A percentile compares a stretch with the other conserved stretches of the same genome.
Conservation (phyloP, 2,329 filamentous ascomycete genomes). For the Aspergillus latus region DNA sequence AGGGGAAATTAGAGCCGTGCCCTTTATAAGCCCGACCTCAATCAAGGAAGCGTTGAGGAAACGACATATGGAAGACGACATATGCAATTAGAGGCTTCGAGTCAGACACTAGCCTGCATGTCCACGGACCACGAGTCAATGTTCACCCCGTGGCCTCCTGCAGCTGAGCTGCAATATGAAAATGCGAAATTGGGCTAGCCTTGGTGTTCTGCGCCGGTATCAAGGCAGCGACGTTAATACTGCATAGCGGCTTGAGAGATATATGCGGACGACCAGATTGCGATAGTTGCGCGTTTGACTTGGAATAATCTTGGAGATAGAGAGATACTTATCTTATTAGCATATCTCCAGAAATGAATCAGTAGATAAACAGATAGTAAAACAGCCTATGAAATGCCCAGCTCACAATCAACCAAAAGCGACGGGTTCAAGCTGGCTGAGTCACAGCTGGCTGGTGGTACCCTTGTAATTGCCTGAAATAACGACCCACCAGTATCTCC, state of each 20-base stretch:
- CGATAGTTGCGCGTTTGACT: neutral
- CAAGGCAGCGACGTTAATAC: neutral
- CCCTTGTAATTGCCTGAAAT: conserved; percentile 10
- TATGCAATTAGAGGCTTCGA: neutral
- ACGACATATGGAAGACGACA: neutral
- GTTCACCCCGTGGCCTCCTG: neutral
- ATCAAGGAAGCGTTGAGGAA: neutral
- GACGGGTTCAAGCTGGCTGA: neutral
- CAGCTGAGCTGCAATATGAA: neutral
- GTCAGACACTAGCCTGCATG: neutral
- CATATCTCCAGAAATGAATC: neutral
- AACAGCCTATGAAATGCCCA: neutral
- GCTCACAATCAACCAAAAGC: conserved; percentile 4
- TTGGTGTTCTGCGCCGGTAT: neutral
- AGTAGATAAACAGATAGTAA: neutral
- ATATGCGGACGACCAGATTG: neutral
- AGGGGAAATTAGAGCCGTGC: neutral
- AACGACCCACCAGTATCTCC: conserved; percentile 5
- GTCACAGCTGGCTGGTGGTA: conserved; percentile 7
- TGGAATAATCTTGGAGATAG: neutral
- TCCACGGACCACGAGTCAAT: neutral
- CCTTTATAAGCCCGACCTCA: neutral
- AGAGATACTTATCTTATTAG: neutral
- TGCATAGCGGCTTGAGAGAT: neutral
- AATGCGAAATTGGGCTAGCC: neutral